Evolutionary conservation across 768 basidiomycete species (phyloP).

Genomic region (Suillus discolor): DNA sequence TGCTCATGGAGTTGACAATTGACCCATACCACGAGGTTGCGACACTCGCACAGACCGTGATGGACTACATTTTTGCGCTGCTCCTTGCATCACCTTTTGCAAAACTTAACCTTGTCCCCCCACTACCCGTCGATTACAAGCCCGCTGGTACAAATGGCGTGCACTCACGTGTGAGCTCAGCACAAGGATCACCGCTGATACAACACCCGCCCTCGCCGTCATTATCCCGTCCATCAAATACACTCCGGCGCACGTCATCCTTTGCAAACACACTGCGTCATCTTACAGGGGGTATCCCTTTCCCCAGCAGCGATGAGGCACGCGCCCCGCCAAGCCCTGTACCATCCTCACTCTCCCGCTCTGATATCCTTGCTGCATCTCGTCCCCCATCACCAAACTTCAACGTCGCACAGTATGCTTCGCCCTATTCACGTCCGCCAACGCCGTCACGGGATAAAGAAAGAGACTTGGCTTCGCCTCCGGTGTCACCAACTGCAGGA

Average conservation of each 20-base stretch:
- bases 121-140: slow-evolving; percentile 41
- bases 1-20: slow-evolving; percentile 85
- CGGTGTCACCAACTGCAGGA: slow-evolving; percentile 35
- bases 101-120: slow-evolving; percentile 58
- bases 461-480: slow-evolving; percentile 32
- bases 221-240: slow-evolving; percentile 57
- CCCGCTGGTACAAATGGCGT: slow-evolving; percentile 33
- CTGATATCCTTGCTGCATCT: slow-evolving; percentile 45
- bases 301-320: slow-evolving; percentile 64
- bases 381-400: slow-evolving; percentile 79
- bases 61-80: slow-evolving; percentile 91
- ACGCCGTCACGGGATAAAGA: slow-evolving; percentile 36
- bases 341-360: slow-evolving; percentile 23
- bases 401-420: slow-evolving; percentile 74
- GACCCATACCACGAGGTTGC: slow-evolving; percentile 95
- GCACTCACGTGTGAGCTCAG: slow-evolving; percentile 48
- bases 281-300: slow-evolving; percentile 70
- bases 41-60: slow-evolving; percentile 84
- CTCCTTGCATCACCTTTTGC: slow-evolving; percentile 89
- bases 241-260: slow-evolving; percentile 76
- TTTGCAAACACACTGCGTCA: slow-evolving; percentile 77
- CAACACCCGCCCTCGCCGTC: slow-evolving; percentile 50
- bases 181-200: slow-evolving; percentile 50
- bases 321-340: slow-evolving; percentile 40
- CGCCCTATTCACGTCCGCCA: slow-evolving; percentile 67